Evolutionary conservation across 495 filamentous ascomycete species (phyloP).

Genomic region (Penicillium pancosmium): DNA sequence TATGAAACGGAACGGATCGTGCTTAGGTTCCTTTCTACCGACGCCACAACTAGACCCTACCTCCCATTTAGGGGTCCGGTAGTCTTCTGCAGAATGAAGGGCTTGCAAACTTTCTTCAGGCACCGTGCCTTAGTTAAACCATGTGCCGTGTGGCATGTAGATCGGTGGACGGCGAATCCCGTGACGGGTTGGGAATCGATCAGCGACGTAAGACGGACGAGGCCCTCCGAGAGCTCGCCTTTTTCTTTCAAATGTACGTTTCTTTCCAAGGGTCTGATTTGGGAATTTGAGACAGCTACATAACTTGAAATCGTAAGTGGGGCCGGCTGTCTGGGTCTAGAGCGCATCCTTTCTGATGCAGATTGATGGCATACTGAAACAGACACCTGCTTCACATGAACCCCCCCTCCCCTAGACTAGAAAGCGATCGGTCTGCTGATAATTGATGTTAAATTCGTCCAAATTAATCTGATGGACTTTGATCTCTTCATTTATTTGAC

Average conservation of each 20-base stretch:
- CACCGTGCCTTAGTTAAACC: background rate
- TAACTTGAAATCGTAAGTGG: background rate
- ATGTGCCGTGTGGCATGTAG: background rate
- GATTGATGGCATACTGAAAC: constrained; percentile 13
- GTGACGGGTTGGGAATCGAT: constrained; percentile 30
- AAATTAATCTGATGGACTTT: background rate
- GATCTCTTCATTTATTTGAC: background rate
- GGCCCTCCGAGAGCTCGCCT: background rate
- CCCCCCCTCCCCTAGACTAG: background rate
- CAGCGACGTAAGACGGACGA: constrained; percentile 4
- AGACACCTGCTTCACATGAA: background rate
- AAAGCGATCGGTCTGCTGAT: background rate
- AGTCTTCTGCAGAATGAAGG: background rate
- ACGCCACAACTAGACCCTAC: background rate
- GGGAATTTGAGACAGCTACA: background rate
- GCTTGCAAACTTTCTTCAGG: constrained; percentile 15
- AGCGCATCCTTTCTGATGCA: background rate
- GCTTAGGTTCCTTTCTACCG: background rate
- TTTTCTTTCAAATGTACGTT: background rate
- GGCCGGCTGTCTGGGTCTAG: background rate
- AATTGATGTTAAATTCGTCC: background rate
- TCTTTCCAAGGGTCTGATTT: background rate
- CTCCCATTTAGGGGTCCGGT: background rate
- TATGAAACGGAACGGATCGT: background rate
- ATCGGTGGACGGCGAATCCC: constrained; percentile 6